These are phyloP conservation scores for Aspergillus latus DNA, from an alignment of 2,329 filamentous ascomycete genomes.

Conservation along the genomic window DNA sequence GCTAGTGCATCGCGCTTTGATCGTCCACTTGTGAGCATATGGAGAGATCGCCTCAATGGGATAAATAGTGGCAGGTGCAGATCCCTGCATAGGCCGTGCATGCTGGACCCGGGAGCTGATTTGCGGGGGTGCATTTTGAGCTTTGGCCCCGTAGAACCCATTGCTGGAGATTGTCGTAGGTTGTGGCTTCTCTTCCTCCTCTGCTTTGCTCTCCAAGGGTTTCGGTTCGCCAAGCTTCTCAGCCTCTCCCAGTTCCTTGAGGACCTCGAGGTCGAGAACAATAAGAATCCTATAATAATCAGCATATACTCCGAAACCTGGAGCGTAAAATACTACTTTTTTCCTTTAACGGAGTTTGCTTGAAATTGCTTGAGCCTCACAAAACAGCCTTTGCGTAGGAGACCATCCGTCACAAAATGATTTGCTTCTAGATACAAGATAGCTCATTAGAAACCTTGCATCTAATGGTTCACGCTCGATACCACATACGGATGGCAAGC, in stretches of 20 bases:
- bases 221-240: constrained; percentile 88
- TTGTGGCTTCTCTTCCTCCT: constrained; percentile 52
- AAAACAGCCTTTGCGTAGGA: constrained; percentile 76
- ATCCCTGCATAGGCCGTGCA: constrained; percentile 42
- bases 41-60: constrained; percentile 95
- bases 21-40: constrained; percentile 96
- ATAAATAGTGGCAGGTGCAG: constrained; percentile 67
- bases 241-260: constrained; percentile 72
- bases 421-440: constrained; percentile 60
- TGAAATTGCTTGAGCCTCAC: constrained; percentile 80
- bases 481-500: constrained; percentile 71
- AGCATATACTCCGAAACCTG: constrained; percentile 33
- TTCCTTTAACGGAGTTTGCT: constrained; percentile 86
- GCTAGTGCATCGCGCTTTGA: constrained; percentile 87
- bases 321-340: constrained; percentile 61
- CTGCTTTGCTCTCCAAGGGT: constrained; percentile 60
- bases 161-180: constrained; percentile 72
- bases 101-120: constrained; percentile 56
- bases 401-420: constrained; percentile 74
- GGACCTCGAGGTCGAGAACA: constrained; percentile 82
- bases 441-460: neutral
- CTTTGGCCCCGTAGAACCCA: constrained; percentile 82
- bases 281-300: constrained; percentile 67
- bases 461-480: neutral
- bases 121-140: constrained; percentile 56